Evolutionary conservation across 208 protist genomes (phyloP), one percentile per base, ranked within the genome.

Genomic region (Herpetomonas tarakana): DNA sequence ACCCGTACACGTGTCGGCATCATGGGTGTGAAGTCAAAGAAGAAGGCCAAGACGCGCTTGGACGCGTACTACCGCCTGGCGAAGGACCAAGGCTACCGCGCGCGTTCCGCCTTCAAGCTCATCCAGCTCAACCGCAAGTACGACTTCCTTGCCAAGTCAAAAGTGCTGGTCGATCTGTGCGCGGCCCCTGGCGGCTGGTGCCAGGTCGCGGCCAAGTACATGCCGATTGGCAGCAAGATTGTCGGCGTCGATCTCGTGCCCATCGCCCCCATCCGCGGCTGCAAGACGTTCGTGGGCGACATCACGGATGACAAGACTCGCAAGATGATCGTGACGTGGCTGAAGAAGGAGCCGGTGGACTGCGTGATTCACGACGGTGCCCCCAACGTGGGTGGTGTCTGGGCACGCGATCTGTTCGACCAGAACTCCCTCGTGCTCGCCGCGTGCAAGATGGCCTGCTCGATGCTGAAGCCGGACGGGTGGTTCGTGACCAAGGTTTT

Each of bases 401-500:
- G 98, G 98, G 81, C 90, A 16, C 88, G 98, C 54, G 99, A 99
- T 88, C 89, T 99, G n/a, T 99, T 97, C 80, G 86, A 87, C 52
- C 98, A 99, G 76, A 92, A 88, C 57, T 91, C 98, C 12, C 87
- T 99, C 3, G 91, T 96, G 41, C 83, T 99, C 12, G 66, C 91
- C 26, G 86, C 98, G 21, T 74, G 97, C 2, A 98, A 98, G 76
- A 95, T 99, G 72, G 97, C 98, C 12, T 94, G 87, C 41, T 78
- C 98, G 56, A 97, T 99, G 70, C 78, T 99, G 45, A 72, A 73
- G 25, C 62, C 79, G 16, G 83, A 81, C 27, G 97, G 97, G 39
- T 95, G 79, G 79, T 99, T 99, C 74, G 92, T 99, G 0, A 99
- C 98, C n/a, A 99, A 99, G 86, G 97, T 99, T 9, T 99, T 99